Conservation (phyloP, 108 stramenopile species). For the Discostella stelligeroides region DNA sequence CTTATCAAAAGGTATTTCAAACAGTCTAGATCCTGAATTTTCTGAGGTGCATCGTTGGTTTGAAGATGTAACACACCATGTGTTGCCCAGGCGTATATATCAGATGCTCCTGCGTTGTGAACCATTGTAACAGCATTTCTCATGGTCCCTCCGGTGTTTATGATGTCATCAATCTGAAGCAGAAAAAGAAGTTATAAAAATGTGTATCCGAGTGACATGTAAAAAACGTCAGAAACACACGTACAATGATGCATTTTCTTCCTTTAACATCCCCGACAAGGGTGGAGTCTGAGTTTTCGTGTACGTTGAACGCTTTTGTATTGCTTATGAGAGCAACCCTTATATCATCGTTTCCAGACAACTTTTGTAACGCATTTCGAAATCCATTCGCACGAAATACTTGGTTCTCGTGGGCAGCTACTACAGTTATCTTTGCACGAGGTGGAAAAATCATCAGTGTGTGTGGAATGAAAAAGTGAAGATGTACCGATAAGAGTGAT, state of each 20-base stretch:
- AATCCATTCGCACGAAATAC: constrained; percentile 81
- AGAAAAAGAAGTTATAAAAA: too few relatives aligned
- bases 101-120: constrained; percentile 64
- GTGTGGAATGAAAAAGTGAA: too few relatives aligned
- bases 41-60: constrained; percentile 55
- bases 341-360: constrained; percentile 69
- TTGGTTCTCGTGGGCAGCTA: constrained; percentile 87
- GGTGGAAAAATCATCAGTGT: too few relatives aligned
- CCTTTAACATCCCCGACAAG: constrained; percentile 79
- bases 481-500: too few relatives aligned
- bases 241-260: constrained; percentile 82
- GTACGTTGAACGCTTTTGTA: constrained; percentile 17
- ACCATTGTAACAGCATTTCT: constrained; percentile 59
- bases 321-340: constrained; percentile 81
- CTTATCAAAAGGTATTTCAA: constrained; percentile 82
- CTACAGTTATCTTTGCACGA: constrained; percentile 64
- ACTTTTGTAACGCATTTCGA: constrained; percentile 71
- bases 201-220: too few relatives aligned
- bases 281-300: constrained; percentile 29
- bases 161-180: constrained; percentile 90
- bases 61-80: constrained; percentile 81
- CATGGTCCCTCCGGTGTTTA: constrained; percentile 83
- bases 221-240: too few relatives aligned
- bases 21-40: constrained; percentile 58
- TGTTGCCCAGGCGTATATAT: constrained; percentile 87